Evolutionary conservation across 495 filamentous ascomycete genomes (phyloP), one percentile per base, ranked within the genome.

Genomic region (Hyphodiscus hymeniophilus): DNA sequence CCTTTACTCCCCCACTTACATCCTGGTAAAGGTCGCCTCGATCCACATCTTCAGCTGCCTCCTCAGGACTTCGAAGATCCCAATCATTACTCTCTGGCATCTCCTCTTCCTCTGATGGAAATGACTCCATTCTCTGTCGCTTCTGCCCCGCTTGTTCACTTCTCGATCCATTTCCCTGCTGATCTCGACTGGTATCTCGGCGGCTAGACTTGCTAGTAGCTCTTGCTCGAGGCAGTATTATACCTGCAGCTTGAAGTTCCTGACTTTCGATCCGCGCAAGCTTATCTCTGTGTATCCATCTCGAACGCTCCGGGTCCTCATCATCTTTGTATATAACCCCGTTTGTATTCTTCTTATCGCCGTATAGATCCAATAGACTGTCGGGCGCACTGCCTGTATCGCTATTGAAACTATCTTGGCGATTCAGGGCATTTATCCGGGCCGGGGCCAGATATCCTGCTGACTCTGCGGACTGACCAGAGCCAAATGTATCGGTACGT

Each of bases 231-330:
- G 83, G 78, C 20, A 89, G 69, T 30, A 79, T 66, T 48, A 91
- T 80, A 7, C 88, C 89, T 3, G 89, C 89, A 59, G 87, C 87
- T 56, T 94, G 87, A 52, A 96, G 70, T 63, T 98, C 92, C 63
- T 88, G 76, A 58, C 75, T 95, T 69, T 98, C 92, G 56, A 98
- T 98, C 60, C 79, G 76, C 26, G 88, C 90, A 38, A 98, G 66
- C 66, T 97, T 98, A 65, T 98, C 92, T 18, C 92, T 76, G 62
- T 98, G 90, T 48, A 98, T 97, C 92, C 92, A 97, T 62, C 83
- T 80, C 39, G 83, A 83, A 52, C 74, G 71, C 32, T 85, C 81
- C 23, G 72, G 67, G 47, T 56, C 57, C 20, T 63, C 60, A 47
- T 52, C 50, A 28, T 45, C 50, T 12, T 52, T 55, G 34, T 38